A percentile compares a stretch with the other conserved stretches of the same genome.
Conservation (phyloP, 2,329 filamentous ascomycete genomes). For the Colletotrichum endophyticum region DNA sequence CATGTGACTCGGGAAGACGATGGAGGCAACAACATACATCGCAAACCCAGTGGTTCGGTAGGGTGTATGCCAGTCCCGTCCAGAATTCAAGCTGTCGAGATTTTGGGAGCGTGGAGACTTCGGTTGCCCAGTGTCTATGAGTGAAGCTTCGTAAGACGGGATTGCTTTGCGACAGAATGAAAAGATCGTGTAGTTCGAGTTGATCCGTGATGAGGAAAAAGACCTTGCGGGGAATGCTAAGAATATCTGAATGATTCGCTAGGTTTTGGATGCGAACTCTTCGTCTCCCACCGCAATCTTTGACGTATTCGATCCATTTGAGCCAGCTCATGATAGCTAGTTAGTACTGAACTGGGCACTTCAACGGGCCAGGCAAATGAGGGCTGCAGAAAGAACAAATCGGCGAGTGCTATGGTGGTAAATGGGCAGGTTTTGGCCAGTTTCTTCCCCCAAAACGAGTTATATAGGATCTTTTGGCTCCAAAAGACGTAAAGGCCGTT, state of each 20-base stretch:
- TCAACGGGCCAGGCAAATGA: rapidly evolving
- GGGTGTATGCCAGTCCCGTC: not conserved
- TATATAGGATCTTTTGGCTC: not conserved
- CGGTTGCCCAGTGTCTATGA: not conserved
- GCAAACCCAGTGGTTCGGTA: not conserved
- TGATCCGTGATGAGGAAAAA: not conserved
- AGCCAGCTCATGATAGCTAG: not conserved
- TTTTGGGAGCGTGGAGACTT: not conserved
- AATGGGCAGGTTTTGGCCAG: not conserved
- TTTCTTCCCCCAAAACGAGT: not conserved
- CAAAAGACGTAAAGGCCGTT: not conserved
- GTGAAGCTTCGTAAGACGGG: not conserved
- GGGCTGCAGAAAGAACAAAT: not conserved
- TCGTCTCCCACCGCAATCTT: rapidly evolving
- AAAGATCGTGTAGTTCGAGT: not conserved
- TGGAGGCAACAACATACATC: not conserved
- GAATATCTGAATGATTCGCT: not conserved
- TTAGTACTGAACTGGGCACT: rapidly evolving
- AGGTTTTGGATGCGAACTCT: not conserved
- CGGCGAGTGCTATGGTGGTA: not conserved
- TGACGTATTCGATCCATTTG: not conserved
- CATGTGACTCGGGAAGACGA: not conserved
- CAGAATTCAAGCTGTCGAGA: not conserved
- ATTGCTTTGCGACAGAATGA: not conserved
- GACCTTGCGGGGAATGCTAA: not conserved